These are phyloP conservation scores for Hawksworthiomyces lignivorus DNA, from an alignment of 2,329 filamentous ascomycete species.

Conservation along the genomic window DNA sequence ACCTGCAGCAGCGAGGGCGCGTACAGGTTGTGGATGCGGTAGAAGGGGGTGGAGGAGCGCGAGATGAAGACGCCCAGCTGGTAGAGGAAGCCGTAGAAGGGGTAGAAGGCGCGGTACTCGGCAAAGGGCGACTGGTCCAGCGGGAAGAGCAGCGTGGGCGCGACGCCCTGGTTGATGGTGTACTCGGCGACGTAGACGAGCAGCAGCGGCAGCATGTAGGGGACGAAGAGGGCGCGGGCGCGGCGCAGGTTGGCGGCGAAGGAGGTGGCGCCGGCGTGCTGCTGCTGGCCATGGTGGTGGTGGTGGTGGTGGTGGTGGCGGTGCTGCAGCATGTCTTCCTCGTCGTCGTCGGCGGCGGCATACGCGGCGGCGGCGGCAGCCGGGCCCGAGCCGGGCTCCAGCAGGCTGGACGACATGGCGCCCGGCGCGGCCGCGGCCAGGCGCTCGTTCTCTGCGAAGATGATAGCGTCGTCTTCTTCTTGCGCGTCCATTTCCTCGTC, in stretches of 20 bases:
- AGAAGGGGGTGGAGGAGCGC: conserved; percentile 79
- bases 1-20: conserved; percentile 75
- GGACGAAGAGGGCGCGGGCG: conserved; percentile 62
- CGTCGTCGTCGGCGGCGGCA: conserved; percentile 18
- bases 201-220: conserved; percentile 82
- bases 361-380: conserved; percentile 30
- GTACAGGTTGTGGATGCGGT: conserved; percentile 76
- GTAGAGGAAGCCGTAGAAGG: conserved; percentile 90
- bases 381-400: no score
- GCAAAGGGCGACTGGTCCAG: conserved; percentile 67
- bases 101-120: conserved; percentile 82
- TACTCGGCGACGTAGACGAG: conserved; percentile 95
- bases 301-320: no score
- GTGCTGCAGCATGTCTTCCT: conserved; percentile 12
- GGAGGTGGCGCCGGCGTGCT: conserved; percentile 6
- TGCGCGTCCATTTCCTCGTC: conserved; percentile 28
- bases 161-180: conserved; percentile 91
- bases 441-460: no score
- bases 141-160: conserved; percentile 84
- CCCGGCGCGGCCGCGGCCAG: no score
- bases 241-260: conserved; percentile 54
- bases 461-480: no score
- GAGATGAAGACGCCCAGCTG: conserved; percentile 94
- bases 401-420: no score
- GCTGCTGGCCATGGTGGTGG: background rate